Evolutionary conservation across 208 protist genomes (phyloP), one percentile per base, ranked within the genome.

Genomic region (Vickermania ingenoplastis): DNA sequence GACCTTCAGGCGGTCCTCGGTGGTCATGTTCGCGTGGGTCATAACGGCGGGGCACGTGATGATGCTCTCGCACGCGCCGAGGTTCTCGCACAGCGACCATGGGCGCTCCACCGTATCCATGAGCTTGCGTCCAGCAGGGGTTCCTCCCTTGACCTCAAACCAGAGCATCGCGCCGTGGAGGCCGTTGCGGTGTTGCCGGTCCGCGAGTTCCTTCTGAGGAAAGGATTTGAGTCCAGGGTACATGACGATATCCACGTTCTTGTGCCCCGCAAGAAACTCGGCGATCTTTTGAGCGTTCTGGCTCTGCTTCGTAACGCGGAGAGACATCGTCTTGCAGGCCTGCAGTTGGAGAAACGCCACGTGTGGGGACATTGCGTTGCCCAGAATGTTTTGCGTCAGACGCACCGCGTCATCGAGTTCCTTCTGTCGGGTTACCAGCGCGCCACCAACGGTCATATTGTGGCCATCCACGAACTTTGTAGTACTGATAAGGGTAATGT

Each of bases 391-490:
- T 68, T 97, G 95, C 2, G 94, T 79, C 27, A 97, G 89, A 31
- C 86, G 86, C 3, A 98, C 30, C 67, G 89, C 85, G 7, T 80
- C 80, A 59, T 83, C 82, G 14, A 96, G 41, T 31, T 91, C 88
- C 60, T 95, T 88, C 63, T 57, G 58, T 48, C 85, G 86, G 24
- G 58, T 82, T 7, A 89, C 74, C 24, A 92, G 66, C 28, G 90
- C 81, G 27, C 97, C 97, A 52, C 87, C 88, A 57, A 99, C 86
- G 13, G 91, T 95, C 75, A 98, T 97, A 64, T 92, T 90, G 71
- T 99, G 96, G 58, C 97, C 97, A 63, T 98, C 96, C 30, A 98
- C 77, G 69, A 95, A 98, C 81, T 99, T 99, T 56, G 95, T 99
- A 21, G 96, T 94, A 60, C 90, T 97, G 72, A 98, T 91, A 14